These are phyloP conservation scores for Talaromyces funiculosus DNA, from an alignment of 2,329 filamentous ascomycete genomes.

Conservation along the genomic window DNA sequence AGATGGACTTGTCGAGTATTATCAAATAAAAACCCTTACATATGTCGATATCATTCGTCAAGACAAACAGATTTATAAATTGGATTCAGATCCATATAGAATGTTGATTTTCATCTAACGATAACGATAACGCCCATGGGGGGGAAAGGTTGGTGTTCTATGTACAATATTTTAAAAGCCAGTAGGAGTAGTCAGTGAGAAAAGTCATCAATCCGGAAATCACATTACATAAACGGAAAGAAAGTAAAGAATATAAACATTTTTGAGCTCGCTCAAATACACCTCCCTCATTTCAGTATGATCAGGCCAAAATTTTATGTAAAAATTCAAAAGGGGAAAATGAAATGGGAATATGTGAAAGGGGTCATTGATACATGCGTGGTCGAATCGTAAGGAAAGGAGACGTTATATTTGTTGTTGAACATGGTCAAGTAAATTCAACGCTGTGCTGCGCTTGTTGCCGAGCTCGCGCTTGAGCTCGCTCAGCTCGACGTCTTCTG, in stretches of 20 bases:
- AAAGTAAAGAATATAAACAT: background rate
- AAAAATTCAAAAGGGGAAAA: background rate
- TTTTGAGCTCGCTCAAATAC: conserved; percentile 6
- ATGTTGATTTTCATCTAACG: background rate
- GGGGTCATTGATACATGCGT: background rate
- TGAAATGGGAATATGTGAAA: background rate
- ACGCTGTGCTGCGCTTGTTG: conserved; percentile 39
- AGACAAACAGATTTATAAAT: too few relatives aligned
- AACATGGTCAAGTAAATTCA: conserved; percentile 40
- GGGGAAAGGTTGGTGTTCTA: background rate
- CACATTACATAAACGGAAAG: background rate
- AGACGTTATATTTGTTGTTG: background rate
- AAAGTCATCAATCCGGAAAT: conserved; percentile 5
- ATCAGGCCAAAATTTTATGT: background rate
- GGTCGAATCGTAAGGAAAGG: background rate
- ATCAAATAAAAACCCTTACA: conserved; percentile 12
- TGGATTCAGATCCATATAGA: background rate
- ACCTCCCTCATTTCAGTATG: background rate
- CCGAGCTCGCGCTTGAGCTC: conserved; percentile 43
- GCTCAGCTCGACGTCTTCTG: conserved; percentile 48
- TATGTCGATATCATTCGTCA: too few relatives aligned
- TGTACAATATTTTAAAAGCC: conserved; percentile 4
- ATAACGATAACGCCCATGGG: background rate
- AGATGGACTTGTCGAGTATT: conserved; percentile 15
- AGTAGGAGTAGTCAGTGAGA: background rate